Percentiles rank a stretch among this genome's conserved stretches.
These are phyloP conservation scores for Bipolaris cookei DNA, from an alignment of 2,329 filamentous ascomycete genomes.

Conservation along the genomic window DNA sequence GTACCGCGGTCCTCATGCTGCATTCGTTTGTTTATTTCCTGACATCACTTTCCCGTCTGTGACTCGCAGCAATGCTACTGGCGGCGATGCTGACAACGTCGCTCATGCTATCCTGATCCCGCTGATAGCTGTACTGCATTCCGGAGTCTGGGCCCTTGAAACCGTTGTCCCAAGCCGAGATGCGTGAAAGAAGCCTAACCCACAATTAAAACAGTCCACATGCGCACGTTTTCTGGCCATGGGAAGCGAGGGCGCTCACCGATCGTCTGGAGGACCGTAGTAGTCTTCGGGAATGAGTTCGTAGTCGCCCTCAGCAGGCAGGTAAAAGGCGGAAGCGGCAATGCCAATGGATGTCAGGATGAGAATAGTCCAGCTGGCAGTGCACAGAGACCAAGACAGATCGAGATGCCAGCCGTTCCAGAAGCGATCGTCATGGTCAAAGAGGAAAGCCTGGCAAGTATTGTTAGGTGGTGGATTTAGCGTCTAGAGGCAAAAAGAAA, in stretches of 20 bases:
- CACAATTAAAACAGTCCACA: constrained; percentile 27
- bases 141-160: constrained; percentile 32
- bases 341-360: constrained; percentile 64
- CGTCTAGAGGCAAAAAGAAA: constrained; percentile 8
- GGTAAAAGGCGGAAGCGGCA: constrained; percentile 68
- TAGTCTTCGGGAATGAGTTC: constrained; percentile 67
- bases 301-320: constrained; percentile 85
- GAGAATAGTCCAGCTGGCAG: constrained; percentile 64
- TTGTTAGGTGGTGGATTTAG: constrained; percentile 14
- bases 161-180: constrained; percentile 46
- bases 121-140: constrained; percentile 29
- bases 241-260: constrained; percentile 30
- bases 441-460: constrained; percentile 73
- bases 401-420: constrained; percentile 82
- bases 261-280: constrained; percentile 41
- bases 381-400: constrained; percentile 75
- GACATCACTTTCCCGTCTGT: constrained; percentile 15
- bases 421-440: constrained; percentile 83
- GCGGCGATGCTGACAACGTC: constrained; percentile 21
- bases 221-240: background rate
- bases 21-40: constrained; percentile 1
- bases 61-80: constrained; percentile 16
- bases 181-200: constrained; percentile 42
- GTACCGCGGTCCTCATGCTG: background rate
- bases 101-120: constrained; percentile 30